Evolutionary conservation across 306 rosid species (phyloP).

Genomic region (Begonia loranthoides): DNA sequence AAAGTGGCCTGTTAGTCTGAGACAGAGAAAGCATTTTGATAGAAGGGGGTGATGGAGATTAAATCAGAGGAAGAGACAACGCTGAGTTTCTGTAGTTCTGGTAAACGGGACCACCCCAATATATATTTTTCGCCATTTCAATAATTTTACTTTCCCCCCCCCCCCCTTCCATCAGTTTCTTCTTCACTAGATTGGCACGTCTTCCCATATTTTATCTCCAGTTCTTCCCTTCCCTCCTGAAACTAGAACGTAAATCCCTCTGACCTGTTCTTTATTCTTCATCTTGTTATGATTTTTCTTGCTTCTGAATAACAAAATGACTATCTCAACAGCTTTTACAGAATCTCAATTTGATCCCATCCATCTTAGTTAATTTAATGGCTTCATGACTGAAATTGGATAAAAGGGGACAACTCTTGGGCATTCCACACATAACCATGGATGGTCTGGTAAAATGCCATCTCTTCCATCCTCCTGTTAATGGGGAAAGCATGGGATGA

Average conservation of each 20-base stretch:
- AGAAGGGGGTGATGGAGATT: slow-evolving; percentile 15
- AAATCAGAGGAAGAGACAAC: slow-evolving; percentile 60
- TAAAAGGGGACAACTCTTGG: too few species aligned
- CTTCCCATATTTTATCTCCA: too few species aligned
- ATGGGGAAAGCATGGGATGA: neutral
- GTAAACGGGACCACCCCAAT: too few species aligned
- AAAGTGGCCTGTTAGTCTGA: neutral
- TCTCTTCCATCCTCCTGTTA: neutral
- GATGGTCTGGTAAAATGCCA: neutral
- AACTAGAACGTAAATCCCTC: too few species aligned
- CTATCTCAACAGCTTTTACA: too few species aligned
- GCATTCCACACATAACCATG: neutral
- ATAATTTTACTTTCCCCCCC: neutral
- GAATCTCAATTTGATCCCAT: too few species aligned
- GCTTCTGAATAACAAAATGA: too few species aligned
- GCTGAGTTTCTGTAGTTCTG: slow-evolving; percentile 35
- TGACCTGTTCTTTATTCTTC: neutral
- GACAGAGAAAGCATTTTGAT: neutral
- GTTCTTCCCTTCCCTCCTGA: too few species aligned
- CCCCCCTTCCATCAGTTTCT: slow-evolving; percentile 27
- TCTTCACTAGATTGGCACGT: slow-evolving; percentile 21
- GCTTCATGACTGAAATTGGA: too few species aligned
- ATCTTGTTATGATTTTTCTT: too few species aligned
- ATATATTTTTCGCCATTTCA: slow-evolving; percentile 38
- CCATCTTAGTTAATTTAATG: too few species aligned